A percentile compares a stretch with the other conserved stretches of the same genome.
phyloP scores from a whole-genome alignment of 1,284 basidiomycete genomes.

The Cutaneotrichosporon arboriforme region DNA sequence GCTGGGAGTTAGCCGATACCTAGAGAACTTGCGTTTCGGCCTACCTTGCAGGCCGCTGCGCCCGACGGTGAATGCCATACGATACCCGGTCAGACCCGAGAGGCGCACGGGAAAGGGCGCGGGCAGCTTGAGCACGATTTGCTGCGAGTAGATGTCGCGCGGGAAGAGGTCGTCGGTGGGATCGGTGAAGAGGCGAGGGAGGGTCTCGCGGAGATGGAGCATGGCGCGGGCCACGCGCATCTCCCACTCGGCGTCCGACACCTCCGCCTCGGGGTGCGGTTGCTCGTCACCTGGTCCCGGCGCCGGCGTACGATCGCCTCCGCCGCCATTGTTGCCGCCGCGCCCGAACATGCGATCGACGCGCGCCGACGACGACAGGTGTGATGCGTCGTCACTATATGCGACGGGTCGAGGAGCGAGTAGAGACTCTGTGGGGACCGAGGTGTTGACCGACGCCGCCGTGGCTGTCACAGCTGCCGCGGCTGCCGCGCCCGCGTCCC shows the following conservation, averaged over 20 bases:
- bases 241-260: slow-evolving; percentile 47
- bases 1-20: too few relatives aligned
- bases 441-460: too few relatives aligned
- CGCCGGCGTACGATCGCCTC: slow-evolving; percentile 9
- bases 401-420: neutral
- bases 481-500: too few relatives aligned
- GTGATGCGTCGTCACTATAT: too few relatives aligned
- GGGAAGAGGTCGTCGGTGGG: slow-evolving; percentile 37
- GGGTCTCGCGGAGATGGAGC: slow-evolving; percentile 44
- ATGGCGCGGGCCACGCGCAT: slow-evolving; percentile 44
- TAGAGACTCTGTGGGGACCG: too few relatives aligned
- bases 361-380: neutral
- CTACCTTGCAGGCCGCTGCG: slow-evolving; percentile 45
- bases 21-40: neutral
- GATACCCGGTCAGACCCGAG: slow-evolving; percentile 38
- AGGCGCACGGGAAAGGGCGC: slow-evolving; percentile 43
- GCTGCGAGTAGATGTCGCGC: slow-evolving; percentile 39
- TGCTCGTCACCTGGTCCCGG: neutral
- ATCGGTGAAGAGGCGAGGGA: slow-evolving; percentile 42
- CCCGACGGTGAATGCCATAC: slow-evolving; percentile 42
- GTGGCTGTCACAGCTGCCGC: too few relatives aligned
- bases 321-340: too few relatives aligned
- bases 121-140: slow-evolving; percentile 41
- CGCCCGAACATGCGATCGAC: too few relatives aligned
- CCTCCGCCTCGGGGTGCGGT: slow-evolving; percentile 32